phyloP scores from a whole-genome alignment of 805 yeast species.

The Soucietia sequanensis region DNA sequence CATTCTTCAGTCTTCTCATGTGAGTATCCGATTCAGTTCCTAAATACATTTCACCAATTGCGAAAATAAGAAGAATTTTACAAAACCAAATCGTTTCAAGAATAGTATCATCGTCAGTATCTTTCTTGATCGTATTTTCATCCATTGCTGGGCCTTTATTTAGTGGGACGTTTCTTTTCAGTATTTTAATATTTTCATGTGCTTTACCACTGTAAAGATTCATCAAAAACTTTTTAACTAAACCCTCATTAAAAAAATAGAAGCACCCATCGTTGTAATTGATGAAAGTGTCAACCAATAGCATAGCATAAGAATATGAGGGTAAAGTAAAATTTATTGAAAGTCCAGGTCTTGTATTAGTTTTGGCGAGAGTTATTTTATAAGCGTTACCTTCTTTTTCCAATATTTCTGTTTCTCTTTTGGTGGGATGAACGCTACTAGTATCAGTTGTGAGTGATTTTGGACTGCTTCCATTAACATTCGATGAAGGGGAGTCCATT shows the following conservation, averaged over 20 bases:
- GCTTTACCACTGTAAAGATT: constrained; percentile 56
- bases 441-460: constrained; percentile 8
- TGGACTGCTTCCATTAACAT: constrained; percentile 7
- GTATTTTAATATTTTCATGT: constrained; percentile 35
- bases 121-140: constrained; percentile 42
- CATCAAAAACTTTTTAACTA: constrained; percentile 64
- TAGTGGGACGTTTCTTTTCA: constrained; percentile 30
- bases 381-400: constrained; percentile 79
- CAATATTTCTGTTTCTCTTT: constrained; percentile 54
- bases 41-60: constrained; percentile 79
- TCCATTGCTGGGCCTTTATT: constrained; percentile 26
- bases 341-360: constrained; percentile 65
- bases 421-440: constrained; percentile 10
- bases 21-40: constrained; percentile 70
- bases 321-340: constrained; percentile 73
- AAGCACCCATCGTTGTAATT: constrained; percentile 83
- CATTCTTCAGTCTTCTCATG: constrained; percentile 38
- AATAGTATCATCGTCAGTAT: constrained; percentile 52
- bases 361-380: constrained; percentile 63
- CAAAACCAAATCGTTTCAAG: constrained; percentile 81
- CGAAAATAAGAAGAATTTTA: constrained; percentile 68
- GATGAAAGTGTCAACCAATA: constrained; percentile 71
- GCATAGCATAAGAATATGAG: constrained; percentile 71
- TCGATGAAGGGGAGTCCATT: constrained; percentile 7
- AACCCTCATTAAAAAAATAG: constrained; percentile 80